phyloP scores from a whole-genome alignment of 768 basidiomycete genomes.

The Kwoniella botswanensis region DNA sequence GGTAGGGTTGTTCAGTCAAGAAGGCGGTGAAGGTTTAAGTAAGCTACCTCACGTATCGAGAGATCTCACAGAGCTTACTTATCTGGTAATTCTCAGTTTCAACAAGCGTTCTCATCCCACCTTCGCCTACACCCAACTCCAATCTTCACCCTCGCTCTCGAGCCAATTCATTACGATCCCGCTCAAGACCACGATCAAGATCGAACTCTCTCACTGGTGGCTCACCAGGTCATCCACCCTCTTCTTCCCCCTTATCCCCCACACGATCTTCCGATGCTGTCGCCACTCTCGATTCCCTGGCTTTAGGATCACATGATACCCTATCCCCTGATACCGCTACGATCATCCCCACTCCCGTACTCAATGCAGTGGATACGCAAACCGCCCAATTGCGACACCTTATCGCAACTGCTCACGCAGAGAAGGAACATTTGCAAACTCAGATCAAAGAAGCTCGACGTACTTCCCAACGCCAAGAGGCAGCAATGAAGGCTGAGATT shows the following conservation, averaged over 20 bases:
- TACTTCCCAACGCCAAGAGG: constrained; percentile 81
- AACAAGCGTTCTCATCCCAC: constrained; percentile 46
- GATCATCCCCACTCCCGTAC: constrained; percentile 38
- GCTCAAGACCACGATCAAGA: constrained; percentile 52
- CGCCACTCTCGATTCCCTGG: constrained; percentile 16
- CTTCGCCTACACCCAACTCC: constrained; percentile 25
- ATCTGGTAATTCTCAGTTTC: constrained; percentile 27
- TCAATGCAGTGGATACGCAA: constrained; percentile 47
- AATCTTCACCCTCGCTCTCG: constrained; percentile 49
- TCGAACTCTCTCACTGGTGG: constrained; percentile 47
- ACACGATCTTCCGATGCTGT: constrained; percentile 18
- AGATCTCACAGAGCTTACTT: too few species aligned
- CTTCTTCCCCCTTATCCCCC: constrained; percentile 15
- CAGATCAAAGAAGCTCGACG: constrained; percentile 78
- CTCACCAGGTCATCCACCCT: constrained; percentile 12
- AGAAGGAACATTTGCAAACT: constrained; percentile 70
- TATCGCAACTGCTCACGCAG: constrained; percentile 68
- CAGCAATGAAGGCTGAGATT: constrained; percentile 80
- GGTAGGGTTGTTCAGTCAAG: constrained; percentile 59
- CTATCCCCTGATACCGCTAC: constrained; percentile 27
- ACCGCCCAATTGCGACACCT: constrained; percentile 65
- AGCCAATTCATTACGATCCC: constrained; percentile 53
- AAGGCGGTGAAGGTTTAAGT: constrained; percentile 41
- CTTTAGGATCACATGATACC: constrained; percentile 1
- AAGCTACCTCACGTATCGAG: constrained; percentile 7